Base-by-base conservation (phyloP, 129 eudicot genomes). In the Artemisia argyi region DNA sequence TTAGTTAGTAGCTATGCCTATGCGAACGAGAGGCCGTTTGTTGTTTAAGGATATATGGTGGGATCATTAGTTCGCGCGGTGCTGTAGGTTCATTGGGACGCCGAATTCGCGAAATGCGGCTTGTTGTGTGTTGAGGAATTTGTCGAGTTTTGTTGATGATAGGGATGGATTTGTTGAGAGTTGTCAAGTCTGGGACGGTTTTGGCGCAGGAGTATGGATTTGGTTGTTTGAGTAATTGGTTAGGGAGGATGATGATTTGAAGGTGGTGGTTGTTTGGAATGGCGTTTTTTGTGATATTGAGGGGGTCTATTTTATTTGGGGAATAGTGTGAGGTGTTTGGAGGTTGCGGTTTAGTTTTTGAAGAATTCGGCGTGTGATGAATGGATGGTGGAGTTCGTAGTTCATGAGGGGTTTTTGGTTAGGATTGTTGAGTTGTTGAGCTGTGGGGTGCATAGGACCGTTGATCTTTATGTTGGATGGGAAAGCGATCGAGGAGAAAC, bases 181-280 rank as follows among this genome's bases (percentile, higher is more conserved):
- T 94, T 5, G 83, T 84, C 4, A 74, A 82, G 48, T 83, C 93
- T 2, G 98, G 98, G 30, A 94, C 97, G 17, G 71, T 81, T 4
- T 68, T 80, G 16, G 92, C 98, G 0, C 92, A 88, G 71, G 97
- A 94, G 50, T 84, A 90, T 81, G 78, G 92, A 4, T 69, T 94
- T 54, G 88, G 91, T 30, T 94, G 98, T 80, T 88, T 94, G 82
- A 80, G 90, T 65, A 87, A 85, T 74, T 94, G 47, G 75, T 81
- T 16, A 63, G 71, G 22, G 91, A 76, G 3, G 91, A 94, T 65
- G 91, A 83, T 35, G 71, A n/a, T n/a, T n/a, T n/a, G n/a, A n/a
- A n/a, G n/a, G n/a, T n/a, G n/a, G n/a, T n/a, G n/a, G n/a, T n/a
- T n/a, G n/a, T n/a, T n/a, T n/a, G n/a, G n/a, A n/a, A n/a, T n/a